phyloP scores from a whole-genome alignment of 805 yeast species.

The Saturnispora sanitii region DNA sequence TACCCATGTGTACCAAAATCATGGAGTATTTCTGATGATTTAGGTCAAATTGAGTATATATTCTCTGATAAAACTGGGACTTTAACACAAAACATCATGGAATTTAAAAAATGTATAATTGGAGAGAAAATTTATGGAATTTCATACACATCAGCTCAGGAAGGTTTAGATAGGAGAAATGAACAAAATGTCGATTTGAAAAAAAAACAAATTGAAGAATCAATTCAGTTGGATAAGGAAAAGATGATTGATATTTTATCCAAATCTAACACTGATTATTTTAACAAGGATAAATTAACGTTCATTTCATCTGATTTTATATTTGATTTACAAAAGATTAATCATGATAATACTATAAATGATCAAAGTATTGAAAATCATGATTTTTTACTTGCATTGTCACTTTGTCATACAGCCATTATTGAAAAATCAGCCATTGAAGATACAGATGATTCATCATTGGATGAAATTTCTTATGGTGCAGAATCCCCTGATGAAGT shows the following conservation, averaged over 20 bases:
- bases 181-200: constrained; percentile 46
- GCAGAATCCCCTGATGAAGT: constrained; percentile 83
- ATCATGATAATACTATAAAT: constrained; percentile 18
- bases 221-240: constrained; percentile 33
- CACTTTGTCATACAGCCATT: constrained; percentile 68
- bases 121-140: constrained; percentile 59
- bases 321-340: constrained; percentile 32
- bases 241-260: constrained; percentile 39
- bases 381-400: constrained; percentile 53
- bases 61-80: constrained; percentile 84
- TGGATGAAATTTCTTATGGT: constrained; percentile 43
- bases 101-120: constrained; percentile 66
- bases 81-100: constrained; percentile 75
- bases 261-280: constrained; percentile 27
- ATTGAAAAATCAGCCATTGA: constrained; percentile 9
- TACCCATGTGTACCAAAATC: constrained; percentile 74
- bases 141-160: constrained; percentile 71
- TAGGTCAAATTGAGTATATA: constrained; percentile 75
- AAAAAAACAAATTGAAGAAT: constrained; percentile 30
- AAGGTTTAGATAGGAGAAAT: constrained; percentile 56
- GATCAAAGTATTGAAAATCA: constrained; percentile 41
- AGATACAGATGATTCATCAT: constrained; percentile 18
- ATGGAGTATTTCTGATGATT: constrained; percentile 76
- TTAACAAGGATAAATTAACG: constrained; percentile 42
- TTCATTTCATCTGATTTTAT: constrained; percentile 54